phyloP scores from a whole-genome alignment of 2,329 filamentous ascomycete species.

The Colletotrichum eremochloae region DNA sequence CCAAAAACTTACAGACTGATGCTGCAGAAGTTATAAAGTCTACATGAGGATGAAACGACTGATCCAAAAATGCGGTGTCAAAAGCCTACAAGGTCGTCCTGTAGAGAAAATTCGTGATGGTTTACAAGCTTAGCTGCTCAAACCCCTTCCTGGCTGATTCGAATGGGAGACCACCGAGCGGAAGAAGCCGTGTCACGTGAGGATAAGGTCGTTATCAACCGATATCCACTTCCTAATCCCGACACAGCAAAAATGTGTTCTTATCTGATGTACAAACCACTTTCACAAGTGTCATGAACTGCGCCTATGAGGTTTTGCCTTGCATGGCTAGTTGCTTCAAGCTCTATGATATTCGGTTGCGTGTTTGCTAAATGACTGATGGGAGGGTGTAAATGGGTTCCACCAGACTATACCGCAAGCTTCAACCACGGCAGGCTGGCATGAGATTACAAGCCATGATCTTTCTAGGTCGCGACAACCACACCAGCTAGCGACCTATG shows the following conservation, averaged over 20 bases:
- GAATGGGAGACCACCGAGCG: constrained; percentile 28
- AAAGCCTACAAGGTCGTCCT: constrained; percentile 23
- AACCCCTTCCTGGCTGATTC: constrained; percentile 38
- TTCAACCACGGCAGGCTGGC: background rate
- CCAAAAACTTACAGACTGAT: constrained; percentile 39
- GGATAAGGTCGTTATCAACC: constrained; percentile 12
- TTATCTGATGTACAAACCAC: background rate
- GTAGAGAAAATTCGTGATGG: constrained; percentile 33
- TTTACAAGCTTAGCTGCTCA: constrained; percentile 31
- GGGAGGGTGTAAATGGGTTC: no score
- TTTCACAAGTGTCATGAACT: background rate
- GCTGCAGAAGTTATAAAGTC: constrained; percentile 10
- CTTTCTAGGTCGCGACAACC: background rate
- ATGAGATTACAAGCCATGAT: background rate
- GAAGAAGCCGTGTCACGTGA: constrained; percentile 37
- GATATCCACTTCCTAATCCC: background rate
- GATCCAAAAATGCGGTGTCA: constrained; percentile 9
- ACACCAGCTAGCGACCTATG: background rate
- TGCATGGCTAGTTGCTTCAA: background rate
- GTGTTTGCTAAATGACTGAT: background rate
- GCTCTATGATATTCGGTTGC: background rate
- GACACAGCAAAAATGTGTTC: background rate
- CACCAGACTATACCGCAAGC: background rate
- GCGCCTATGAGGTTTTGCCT: background rate
- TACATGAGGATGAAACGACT: constrained; percentile 33